phyloP scores from a whole-genome alignment of 164 flowering plant species.

The Piper longum region DNA sequence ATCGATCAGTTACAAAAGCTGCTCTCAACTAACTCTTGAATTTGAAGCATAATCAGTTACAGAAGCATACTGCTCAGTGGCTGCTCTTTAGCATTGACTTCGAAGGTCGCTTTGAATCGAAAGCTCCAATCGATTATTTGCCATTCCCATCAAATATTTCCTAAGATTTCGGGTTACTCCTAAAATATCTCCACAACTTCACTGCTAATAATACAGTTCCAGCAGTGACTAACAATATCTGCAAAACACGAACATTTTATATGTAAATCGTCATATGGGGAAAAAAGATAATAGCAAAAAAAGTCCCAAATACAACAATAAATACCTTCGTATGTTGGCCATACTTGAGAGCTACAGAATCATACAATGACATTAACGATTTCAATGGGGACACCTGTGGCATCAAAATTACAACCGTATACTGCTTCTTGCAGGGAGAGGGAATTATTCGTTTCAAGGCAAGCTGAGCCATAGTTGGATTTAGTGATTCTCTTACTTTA shows the following conservation, averaged over 20 bases:
- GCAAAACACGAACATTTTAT: slow-evolving; percentile 5
- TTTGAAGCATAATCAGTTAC: too few relatives aligned
- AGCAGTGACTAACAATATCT: slow-evolving; percentile 49
- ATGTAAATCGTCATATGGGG: background rate
- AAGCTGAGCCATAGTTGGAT: slow-evolving; percentile 51
- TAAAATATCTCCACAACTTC: slow-evolving; percentile 54
- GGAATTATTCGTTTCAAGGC: slow-evolving; percentile 63
- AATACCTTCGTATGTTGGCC: slow-evolving; percentile 55
- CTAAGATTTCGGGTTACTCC: slow-evolving; percentile 22
- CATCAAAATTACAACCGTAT: slow-evolving; percentile 75
- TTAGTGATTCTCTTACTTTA: slow-evolving; percentile 45
- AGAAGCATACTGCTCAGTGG: too few relatives aligned
- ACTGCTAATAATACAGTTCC: slow-evolving; percentile 33
- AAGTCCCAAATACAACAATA: background rate
- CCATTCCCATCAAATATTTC: background rate
- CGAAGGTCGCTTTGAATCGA: too few relatives aligned
- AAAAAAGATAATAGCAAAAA: background rate
- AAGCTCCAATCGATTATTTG: too few relatives aligned
- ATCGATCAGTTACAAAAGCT: too few relatives aligned
- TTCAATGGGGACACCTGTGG: slow-evolving; percentile 39
- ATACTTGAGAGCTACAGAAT: slow-evolving; percentile 10
- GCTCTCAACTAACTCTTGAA: too few relatives aligned
- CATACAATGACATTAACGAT: slow-evolving; percentile 28
- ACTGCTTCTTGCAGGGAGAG: slow-evolving; percentile 70
- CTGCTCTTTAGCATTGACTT: too few relatives aligned